Evolutionary conservation across 75 land plant species (phyloP).

Genomic region (Gnetum montanum): DNA sequence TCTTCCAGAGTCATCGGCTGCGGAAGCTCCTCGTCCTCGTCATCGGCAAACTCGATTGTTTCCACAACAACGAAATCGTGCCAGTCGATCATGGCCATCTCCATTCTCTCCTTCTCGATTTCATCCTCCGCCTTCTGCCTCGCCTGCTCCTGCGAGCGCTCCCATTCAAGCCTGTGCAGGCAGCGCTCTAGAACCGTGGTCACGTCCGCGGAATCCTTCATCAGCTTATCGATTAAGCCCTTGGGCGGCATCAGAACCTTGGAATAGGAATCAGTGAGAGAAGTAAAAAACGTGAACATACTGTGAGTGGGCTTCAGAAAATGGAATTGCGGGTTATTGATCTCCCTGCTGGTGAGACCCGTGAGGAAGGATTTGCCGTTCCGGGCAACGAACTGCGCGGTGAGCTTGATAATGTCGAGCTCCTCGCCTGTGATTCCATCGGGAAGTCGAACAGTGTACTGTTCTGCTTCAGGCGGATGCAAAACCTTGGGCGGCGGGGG

Average conservation of each 20-base stretch:
- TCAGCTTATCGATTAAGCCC: conserved; percentile 70
- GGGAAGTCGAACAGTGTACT: conserved; percentile 82
- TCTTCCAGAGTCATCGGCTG: conserved; percentile 93
- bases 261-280: conserved; percentile 82
- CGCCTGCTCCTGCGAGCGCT: conserved; percentile 91
- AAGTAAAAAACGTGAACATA: conserved; percentile 82
- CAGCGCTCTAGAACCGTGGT: conserved; percentile 84
- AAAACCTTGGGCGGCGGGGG: conserved; percentile 45
- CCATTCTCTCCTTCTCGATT: conserved; percentile 87
- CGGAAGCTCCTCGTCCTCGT: conserved; percentile 93
- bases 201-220: conserved; percentile 40
- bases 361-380: conserved; percentile 79
- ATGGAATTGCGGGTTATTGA: conserved; percentile 61
- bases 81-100: conserved; percentile 98
- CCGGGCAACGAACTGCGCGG: conserved; percentile 92
- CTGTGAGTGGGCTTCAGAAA: conserved; percentile 92
- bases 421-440: conserved; percentile 88
- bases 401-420: conserved; percentile 87
- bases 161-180: conserved; percentile 91
- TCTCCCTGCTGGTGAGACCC: conserved; percentile 66
- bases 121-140: conserved; percentile 98
- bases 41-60: conserved; percentile 93
- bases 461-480: conserved; percentile 86
- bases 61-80: conserved; percentile 99
- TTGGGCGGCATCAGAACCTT: conserved; percentile 89